Conservation (phyloP, 805 yeast genomes). For the Candida nemodendra region DNA sequence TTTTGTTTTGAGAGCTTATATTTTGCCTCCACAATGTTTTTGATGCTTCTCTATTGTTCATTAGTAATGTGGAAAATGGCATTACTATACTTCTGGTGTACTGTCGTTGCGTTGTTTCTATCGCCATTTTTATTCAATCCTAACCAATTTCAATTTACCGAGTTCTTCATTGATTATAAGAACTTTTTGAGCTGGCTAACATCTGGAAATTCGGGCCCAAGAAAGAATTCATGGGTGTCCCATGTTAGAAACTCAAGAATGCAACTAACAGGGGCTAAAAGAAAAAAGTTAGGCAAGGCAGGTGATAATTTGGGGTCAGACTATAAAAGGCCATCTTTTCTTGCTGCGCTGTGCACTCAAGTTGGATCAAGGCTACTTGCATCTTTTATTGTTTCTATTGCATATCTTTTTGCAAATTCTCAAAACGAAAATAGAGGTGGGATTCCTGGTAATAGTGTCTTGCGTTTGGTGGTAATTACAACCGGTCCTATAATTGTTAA, state of each 20-base stretch:
- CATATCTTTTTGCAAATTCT: conserved; percentile 54
- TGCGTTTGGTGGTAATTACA: conserved; percentile 44
- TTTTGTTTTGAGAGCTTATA: conserved; percentile 68
- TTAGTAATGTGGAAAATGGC: conserved; percentile 61
- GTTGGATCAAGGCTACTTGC: conserved; percentile 38
- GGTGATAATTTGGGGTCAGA: conserved; percentile 42
- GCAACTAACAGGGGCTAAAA: conserved; percentile 56
- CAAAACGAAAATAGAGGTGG: conserved; percentile 43
- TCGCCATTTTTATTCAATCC: conserved; percentile 79
- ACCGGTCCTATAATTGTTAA: conserved; percentile 49
- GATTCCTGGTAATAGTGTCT: conserved; percentile 39
- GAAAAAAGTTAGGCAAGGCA: conserved; percentile 36
- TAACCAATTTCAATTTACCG: conserved; percentile 67
- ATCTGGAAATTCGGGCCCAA: conserved; percentile 46
- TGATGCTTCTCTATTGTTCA: conserved; percentile 56
- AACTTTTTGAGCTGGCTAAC: conserved; percentile 51
- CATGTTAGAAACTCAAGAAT: conserved; percentile 52
- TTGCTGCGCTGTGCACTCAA: conserved; percentile 42
- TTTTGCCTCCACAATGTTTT: conserved; percentile 54
- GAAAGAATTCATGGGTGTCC: conserved; percentile 42
- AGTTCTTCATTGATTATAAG: conserved; percentile 68
- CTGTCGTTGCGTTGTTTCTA: conserved; percentile 60
- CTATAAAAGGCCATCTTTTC: conserved; percentile 48
- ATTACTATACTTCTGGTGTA: conserved; percentile 69
- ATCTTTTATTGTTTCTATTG: conserved; percentile 37